Percentiles rank a stretch among this genome's conserved stretches.
Conservation (phyloP, 1,139 yeast species). For the Magnusiomyces fungicola region DNA sequence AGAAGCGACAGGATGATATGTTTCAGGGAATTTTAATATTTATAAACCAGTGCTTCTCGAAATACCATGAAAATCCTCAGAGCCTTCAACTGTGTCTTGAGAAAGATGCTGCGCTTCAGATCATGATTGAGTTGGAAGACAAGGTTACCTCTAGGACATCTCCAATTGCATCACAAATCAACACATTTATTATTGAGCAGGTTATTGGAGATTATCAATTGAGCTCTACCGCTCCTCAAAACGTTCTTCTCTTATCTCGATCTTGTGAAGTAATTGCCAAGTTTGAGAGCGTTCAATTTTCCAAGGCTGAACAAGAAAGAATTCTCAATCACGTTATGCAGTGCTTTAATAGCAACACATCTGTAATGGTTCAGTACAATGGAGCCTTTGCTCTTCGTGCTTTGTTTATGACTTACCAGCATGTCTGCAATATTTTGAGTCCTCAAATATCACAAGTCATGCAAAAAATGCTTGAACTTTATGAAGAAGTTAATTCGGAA, state of each 20-base stretch:
- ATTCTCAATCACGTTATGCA: constrained; percentile 61
- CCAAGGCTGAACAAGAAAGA: constrained; percentile 38
- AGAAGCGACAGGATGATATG: constrained; percentile 56
- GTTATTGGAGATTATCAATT: constrained; percentile 51
- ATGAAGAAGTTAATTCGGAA: constrained; percentile 76
- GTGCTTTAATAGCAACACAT: constrained; percentile 44
- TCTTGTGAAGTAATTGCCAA: constrained; percentile 68
- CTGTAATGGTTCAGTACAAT: constrained; percentile 73
- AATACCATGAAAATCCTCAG: constrained; percentile 35
- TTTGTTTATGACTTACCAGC: constrained; percentile 49
- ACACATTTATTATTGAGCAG: constrained; percentile 52
- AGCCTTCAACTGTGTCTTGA: constrained; percentile 57
- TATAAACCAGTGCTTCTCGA: constrained; percentile 48
- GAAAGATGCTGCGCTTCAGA: constrained; percentile 73
- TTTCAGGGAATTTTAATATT: constrained; percentile 61
- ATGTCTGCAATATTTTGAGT: constrained; percentile 60
- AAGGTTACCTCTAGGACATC: constrained; percentile 48
- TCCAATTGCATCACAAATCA: constrained; percentile 61
- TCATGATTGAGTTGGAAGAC: constrained; percentile 64
- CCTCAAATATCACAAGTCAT: constrained; percentile 69
- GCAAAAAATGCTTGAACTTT: constrained; percentile 63
- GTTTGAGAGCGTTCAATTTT: constrained; percentile 37
- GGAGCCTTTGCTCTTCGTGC: constrained; percentile 84
- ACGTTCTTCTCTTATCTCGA: constrained; percentile 62
- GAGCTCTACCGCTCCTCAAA: constrained; percentile 31